These are phyloP conservation scores for Salvia rosmarinus DNA, from an alignment of 257 asterid genomes.

Conservation along the genomic window DNA sequence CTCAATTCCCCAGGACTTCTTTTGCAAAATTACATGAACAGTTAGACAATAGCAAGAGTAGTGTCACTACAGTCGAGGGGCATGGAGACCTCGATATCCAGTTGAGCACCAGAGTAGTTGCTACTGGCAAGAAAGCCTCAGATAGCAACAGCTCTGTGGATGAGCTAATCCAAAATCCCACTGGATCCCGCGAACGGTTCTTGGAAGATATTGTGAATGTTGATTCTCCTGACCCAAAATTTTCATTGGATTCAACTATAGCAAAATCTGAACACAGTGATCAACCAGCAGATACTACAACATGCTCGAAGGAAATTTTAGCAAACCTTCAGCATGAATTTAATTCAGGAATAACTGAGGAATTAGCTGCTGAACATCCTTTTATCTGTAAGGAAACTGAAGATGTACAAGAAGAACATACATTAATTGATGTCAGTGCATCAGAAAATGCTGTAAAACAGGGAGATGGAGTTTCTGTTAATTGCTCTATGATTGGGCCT, in stretches of 20 bases:
- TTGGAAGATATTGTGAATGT: slow-evolving; percentile 24
- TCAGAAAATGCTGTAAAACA: slow-evolving; percentile 20
- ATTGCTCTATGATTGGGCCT: slow-evolving; percentile 12
- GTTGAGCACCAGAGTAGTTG: not conserved
- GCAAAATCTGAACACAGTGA: slow-evolving; percentile 21
- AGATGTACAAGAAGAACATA: slow-evolving; percentile 19
- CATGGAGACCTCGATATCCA: slow-evolving; percentile 24
- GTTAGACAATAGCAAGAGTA: slow-evolving; percentile 26
- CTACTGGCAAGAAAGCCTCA: slow-evolving; percentile 21
- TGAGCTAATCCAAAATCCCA: slow-evolving; percentile 27
- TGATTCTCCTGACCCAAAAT: slow-evolving; percentile 22
- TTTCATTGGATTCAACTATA: slow-evolving; percentile 21
- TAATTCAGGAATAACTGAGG: slow-evolving; percentile 18
- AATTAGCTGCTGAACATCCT: slow-evolving; percentile 21
- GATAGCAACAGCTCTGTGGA: slow-evolving; percentile 23
- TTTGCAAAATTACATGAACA: slow-evolving; percentile 21
- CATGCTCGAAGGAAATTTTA: slow-evolving; percentile 20
- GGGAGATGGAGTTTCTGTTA: slow-evolving; percentile 25
- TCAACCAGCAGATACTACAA: slow-evolving; percentile 14
- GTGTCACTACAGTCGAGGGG: slow-evolving; percentile 22
- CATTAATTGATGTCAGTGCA: not conserved
- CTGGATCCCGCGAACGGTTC: slow-evolving; percentile 23
- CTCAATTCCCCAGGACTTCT: slow-evolving; percentile 14
- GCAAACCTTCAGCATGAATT: not conserved
- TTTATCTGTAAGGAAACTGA: slow-evolving; percentile 21